Evolutionary conservation across 371 early-diverging fungal genomes (phyloP).

Genomic region (Actinomortierella wolfii): DNA sequence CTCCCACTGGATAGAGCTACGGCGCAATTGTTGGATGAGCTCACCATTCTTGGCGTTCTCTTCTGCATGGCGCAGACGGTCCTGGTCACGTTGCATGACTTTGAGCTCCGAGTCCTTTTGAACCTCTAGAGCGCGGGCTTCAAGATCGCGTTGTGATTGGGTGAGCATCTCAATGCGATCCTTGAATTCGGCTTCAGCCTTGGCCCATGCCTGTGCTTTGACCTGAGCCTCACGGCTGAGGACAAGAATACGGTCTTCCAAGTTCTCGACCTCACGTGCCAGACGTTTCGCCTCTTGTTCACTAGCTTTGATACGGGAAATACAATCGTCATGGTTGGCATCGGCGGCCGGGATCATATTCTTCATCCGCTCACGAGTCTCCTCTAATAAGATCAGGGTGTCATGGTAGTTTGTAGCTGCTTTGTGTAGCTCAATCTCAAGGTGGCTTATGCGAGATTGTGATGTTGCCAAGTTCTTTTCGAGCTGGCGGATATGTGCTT

Average conservation of each 20-base stretch:
- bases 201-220: conserved; percentile 10
- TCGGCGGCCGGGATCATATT: conserved; percentile 11
- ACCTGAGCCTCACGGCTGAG: conserved; percentile 8
- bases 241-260: conserved; percentile 1
- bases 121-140: conserved; percentile 6
- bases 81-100: background rate
- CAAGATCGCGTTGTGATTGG: conserved; percentile 7
- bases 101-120: background rate
- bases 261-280: conserved; percentile 1
- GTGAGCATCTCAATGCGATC: conserved; percentile 8
- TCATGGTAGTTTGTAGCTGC: too few relatives aligned
- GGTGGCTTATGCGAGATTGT: too few relatives aligned
- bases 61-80: background rate
- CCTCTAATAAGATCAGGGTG: background rate
- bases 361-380: conserved; percentile 6
- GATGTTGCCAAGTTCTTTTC: too few relatives aligned
- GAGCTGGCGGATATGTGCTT: too few relatives aligned
- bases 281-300: conserved; percentile 12
- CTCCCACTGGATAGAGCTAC: background rate
- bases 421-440: too few relatives aligned
- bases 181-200: conserved; percentile 9
- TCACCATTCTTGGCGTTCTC: conserved; percentile 11
- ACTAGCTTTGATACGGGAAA: conserved; percentile 7
- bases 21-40: conserved; percentile 5
- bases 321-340: conserved; percentile 21